A percentile compares a stretch with the other conserved stretches of the same genome.
These are phyloP conservation scores for Arthrobotrys sinensis DNA, from an alignment of 2,329 filamentous ascomycete species.

Conservation along the genomic window DNA sequence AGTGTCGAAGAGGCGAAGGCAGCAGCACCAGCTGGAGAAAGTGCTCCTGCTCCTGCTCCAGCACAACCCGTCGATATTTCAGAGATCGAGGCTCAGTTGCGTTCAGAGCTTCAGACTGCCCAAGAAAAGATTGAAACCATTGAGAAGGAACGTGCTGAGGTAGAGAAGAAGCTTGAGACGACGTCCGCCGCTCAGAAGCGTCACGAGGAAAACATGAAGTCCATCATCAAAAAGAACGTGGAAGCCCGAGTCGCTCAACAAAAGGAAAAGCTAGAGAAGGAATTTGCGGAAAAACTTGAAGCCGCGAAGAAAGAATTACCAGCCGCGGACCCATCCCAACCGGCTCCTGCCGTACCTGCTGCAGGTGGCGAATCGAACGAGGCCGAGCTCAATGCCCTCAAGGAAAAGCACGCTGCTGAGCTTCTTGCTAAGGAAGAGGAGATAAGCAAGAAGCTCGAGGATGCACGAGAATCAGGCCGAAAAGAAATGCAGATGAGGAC, in stretches of 20 bases:
- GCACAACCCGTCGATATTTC: slow-evolving; percentile 32
- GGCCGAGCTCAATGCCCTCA: slow-evolving; percentile 61
- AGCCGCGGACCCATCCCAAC: slow-evolving; percentile 68
- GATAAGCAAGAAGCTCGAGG: slow-evolving; percentile 62
- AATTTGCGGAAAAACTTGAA: slow-evolving; percentile 76
- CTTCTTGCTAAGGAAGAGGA: slow-evolving; percentile 46
- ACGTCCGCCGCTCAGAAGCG: slow-evolving; percentile 49
- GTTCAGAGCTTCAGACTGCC: slow-evolving; percentile 42
- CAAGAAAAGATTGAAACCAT: slow-evolving; percentile 42
- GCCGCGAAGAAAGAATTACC: slow-evolving; percentile 74
- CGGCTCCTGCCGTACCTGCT: slow-evolving; percentile 2
- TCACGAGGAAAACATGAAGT: slow-evolving; percentile 55
- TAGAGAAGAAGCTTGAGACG: slow-evolving; percentile 62
- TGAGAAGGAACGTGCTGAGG: slow-evolving; percentile 48
- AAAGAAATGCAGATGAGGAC: slow-evolving; percentile 64
- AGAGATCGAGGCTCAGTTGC: slow-evolving; percentile 46
- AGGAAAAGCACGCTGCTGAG: slow-evolving; percentile 55
- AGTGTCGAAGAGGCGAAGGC: slow-evolving; percentile 49
- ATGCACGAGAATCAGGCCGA: slow-evolving; percentile 63
- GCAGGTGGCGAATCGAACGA: slow-evolving; percentile 57
- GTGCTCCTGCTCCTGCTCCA: neutral
- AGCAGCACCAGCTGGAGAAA: slow-evolving; percentile 22
- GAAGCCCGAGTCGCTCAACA: slow-evolving; percentile 72
- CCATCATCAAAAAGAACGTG: slow-evolving; percentile 60
- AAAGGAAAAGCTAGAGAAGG: slow-evolving; percentile 72